A percentile compares a stretch with the other conserved stretches of the same genome.
Evolutionary conservation across 2,329 filamentous ascomycete genomes (phyloP).

Genomic region (Acrocalymma vagum): DNA sequence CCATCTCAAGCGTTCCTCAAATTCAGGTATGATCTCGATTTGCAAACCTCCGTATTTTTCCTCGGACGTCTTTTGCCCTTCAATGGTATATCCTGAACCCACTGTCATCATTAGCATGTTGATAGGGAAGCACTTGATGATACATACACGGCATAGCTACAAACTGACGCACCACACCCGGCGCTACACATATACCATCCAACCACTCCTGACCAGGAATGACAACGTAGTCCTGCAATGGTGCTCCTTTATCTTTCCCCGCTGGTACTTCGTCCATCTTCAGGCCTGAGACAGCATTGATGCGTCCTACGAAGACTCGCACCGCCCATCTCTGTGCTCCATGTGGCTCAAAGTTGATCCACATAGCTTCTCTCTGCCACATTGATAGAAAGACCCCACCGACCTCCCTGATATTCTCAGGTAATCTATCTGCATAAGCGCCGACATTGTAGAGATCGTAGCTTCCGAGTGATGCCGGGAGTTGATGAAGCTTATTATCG

Average conservation of each 20-base stretch:
- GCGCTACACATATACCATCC: slow-evolving; percentile 46
- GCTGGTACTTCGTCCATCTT: slow-evolving; percentile 6
- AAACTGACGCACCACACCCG: slow-evolving; percentile 54
- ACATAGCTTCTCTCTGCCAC: slow-evolving; percentile 54
- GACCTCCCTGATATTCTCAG: slow-evolving; percentile 44
- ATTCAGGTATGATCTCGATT: slow-evolving; percentile 50
- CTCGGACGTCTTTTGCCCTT: slow-evolving; percentile 54
- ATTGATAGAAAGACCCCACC: slow-evolving; percentile 58
- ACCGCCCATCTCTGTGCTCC: slow-evolving; percentile 35
- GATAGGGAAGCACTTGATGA: background rate
- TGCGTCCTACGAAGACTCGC: slow-evolving; percentile 48
- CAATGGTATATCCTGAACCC: slow-evolving; percentile 53
- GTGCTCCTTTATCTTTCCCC: background rate
- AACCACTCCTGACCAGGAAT: slow-evolving; percentile 49
- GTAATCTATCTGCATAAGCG: slow-evolving; percentile 39
- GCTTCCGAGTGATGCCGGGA: slow-evolving; percentile 4
- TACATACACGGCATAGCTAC: slow-evolving; percentile 51
- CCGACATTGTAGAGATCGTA: slow-evolving; percentile 3
- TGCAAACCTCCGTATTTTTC: slow-evolving; percentile 53
- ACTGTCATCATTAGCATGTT: background rate
- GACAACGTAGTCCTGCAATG: slow-evolving; percentile 54
- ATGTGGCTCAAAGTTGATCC: slow-evolving; percentile 47
- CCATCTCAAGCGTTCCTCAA: background rate
- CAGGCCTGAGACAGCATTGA: slow-evolving; percentile 51
- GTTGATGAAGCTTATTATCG: slow-evolving; percentile 2